These are phyloP conservation scores for Melianthus villosus DNA, from an alignment of 441 rosid genomes.

Conservation along the genomic window DNA sequence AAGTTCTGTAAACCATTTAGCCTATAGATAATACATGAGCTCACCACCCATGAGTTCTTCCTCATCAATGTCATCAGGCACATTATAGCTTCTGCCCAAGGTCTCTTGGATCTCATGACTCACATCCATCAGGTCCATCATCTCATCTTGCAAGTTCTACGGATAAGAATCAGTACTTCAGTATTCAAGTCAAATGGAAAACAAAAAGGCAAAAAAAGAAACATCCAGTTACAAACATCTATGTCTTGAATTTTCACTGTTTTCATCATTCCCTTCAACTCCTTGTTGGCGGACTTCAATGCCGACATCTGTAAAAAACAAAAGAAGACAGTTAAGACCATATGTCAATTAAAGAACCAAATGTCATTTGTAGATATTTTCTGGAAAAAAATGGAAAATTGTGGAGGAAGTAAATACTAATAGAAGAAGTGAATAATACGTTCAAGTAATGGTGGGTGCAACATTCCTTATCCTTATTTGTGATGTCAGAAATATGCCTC, in stretches of 20 bases:
- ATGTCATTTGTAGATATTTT: too few relatives aligned
- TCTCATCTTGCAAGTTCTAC: constrained; percentile 96
- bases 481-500: too few relatives aligned
- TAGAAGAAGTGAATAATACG: too few relatives aligned
- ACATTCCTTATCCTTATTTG: too few relatives aligned
- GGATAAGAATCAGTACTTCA: constrained; percentile 5
- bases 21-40: constrained; percentile 6
- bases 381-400: too few relatives aligned
- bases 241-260: constrained; percentile 83
- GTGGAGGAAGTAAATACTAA: neutral
- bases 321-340: constrained; percentile 1
- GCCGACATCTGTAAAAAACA: constrained; percentile 59
- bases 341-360: too few relatives aligned
- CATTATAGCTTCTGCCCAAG: constrained; percentile 74
- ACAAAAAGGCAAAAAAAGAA: neutral
- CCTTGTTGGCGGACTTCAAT: constrained; percentile 71
- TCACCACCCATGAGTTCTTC: constrained; percentile 98
- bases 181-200: too few relatives aligned
- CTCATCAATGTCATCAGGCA: constrained; percentile 96
- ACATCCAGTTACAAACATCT: constrained; percentile 32
- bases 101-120: constrained; percentile 92
- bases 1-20: neutral
- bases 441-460: too few relatives aligned
- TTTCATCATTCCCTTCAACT: constrained; percentile 91
- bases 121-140: constrained; percentile 95